Percentiles rank a stretch among this genome's conserved stretches.
Evolutionary conservation across 305 asterid species (phyloP).

Genomic region (Solanum hybrid): DNA sequence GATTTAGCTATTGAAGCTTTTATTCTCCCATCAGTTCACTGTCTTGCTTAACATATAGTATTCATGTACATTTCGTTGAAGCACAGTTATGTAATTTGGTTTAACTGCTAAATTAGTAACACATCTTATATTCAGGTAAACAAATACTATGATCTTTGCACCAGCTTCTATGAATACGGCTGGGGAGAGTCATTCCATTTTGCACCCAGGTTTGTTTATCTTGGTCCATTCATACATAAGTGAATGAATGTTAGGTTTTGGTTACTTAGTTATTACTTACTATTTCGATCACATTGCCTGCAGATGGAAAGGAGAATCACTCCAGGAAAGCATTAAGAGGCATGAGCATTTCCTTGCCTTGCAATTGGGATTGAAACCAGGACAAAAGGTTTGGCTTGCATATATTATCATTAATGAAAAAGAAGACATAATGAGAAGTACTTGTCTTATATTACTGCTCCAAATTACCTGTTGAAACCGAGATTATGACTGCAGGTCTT

Average conservation of each 20-base stretch:
- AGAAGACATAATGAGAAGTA: not conserved
- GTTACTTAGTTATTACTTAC: not conserved
- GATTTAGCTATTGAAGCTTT: not conserved
- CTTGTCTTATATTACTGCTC: not conserved
- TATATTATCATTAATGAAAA: not conserved
- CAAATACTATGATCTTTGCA: slow-evolving; percentile 92
- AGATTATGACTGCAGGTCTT: slow-evolving; percentile 49
- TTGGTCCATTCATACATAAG: not conserved
- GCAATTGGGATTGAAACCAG: slow-evolving; percentile 77
- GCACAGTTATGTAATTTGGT: not conserved
- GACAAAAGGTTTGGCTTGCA: slow-evolving; percentile 72
- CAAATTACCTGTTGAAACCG: not conserved
- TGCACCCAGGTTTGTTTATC: slow-evolving; percentile 63
- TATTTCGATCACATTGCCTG: not conserved
- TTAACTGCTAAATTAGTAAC: not conserved
- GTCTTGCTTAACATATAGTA: not conserved
- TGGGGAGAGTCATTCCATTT: slow-evolving; percentile 99
- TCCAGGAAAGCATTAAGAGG: slow-evolving; percentile 81
- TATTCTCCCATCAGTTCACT: not conserved
- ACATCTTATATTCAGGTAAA: slow-evolving; percentile 51
- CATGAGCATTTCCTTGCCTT: slow-evolving; percentile 95
- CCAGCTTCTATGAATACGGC: slow-evolving; percentile 98
- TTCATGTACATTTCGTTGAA: not conserved
- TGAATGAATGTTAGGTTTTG: not conserved
- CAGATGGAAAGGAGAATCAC: slow-evolving; percentile 93